These are phyloP conservation scores for Fusarium vanettenii DNA, from an alignment of 2,329 filamentous ascomycete species.

Conservation along the genomic window DNA sequence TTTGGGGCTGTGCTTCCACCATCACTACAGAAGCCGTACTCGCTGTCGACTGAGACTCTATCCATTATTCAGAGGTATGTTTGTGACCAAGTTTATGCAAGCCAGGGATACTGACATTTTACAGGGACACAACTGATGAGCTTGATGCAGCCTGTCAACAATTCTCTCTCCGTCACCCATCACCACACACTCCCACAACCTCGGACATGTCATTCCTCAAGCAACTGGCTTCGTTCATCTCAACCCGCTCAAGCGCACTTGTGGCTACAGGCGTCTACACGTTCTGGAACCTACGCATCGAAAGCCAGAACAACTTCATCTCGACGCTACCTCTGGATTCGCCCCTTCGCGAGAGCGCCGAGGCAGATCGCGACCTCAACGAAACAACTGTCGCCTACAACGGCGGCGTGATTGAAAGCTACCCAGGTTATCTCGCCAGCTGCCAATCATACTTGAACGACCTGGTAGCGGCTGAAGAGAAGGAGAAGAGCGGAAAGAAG, in stretches of 20 bases:
- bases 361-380: slow-evolving; percentile 60
- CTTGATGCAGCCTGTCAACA: slow-evolving; percentile 58
- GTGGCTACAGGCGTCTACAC: slow-evolving; percentile 69
- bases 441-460: slow-evolving; percentile 74
- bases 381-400: slow-evolving; percentile 79
- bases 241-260: slow-evolving; percentile 68
- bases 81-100: background rate
- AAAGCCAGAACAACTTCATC: slow-evolving; percentile 55
- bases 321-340: slow-evolving; percentile 47
- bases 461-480: slow-evolving; percentile 56
- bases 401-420: slow-evolving; percentile 83
- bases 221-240: slow-evolving; percentile 64
- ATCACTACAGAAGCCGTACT: slow-evolving; percentile 64
- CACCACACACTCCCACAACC: slow-evolving; percentile 51
- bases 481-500: slow-evolving; percentile 50
- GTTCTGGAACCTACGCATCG: slow-evolving; percentile 67
- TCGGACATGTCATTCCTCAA: slow-evolving; percentile 65
- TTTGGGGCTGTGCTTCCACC: slow-evolving; percentile 68
- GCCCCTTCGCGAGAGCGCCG: slow-evolving; percentile 56
- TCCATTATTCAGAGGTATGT: slow-evolving; percentile 68
- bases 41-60: slow-evolving; percentile 70
- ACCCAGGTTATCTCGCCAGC: slow-evolving; percentile 72
- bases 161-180: slow-evolving; percentile 64
- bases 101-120: slow-evolving; percentile 33
- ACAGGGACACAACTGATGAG: slow-evolving; percentile 58